Evolutionary conservation across 345 rosid species (phyloP), one percentile per base, ranked within the genome.

Genomic region (Odontarrhena argentea): DNA sequence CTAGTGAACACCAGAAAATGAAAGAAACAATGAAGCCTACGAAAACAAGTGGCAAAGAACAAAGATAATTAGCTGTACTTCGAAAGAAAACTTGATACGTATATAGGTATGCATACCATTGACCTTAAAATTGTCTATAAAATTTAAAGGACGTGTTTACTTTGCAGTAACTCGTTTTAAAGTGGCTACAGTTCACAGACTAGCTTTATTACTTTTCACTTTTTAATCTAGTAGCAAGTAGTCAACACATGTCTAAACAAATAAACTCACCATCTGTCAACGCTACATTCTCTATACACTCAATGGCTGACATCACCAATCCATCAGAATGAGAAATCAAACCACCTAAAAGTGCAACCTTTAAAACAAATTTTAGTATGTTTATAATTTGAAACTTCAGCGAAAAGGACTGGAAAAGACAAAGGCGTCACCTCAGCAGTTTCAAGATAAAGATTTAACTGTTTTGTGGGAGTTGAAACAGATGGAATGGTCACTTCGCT

Each of bases 401-500:
- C 6, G 60, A 24, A 37, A 43, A 47, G n/a, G 68, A n/a, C 18
- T 48, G 32, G 72, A 74, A 76, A 65, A 71, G 62, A 66, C 50
- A 45, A 73, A 61, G 67, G 57, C 55, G 26, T 51, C 67, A 92
- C 98, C 97, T 92, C 98, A 54, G 96, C 86, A 38, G 96, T 92
- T 76, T 86, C 96, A 6, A 89, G 71, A 78, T 92, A 92, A 28
- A 92, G 89, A 79, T 89, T 83, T 59, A 90, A 67, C 53, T 85
- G 88, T 78, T 75, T 81, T 7, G 79, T 66, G 25, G 71, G 79
- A 57, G 78, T 50, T 55, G 79, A 70, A 80, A 89, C 76, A 60
- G 90, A 82, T 67, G 96, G 96, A 78, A 89, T 80, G 40, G 98
- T 92, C 32, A 84, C 96, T 82, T 89, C 98, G 55, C 82, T 85